Percentiles rank a stretch among this genome's conserved stretches.
These are phyloP conservation scores for Fimicolochytrium jonesii DNA, from an alignment of 192 early-diverging fungal genomes.

Conservation along the genomic window DNA sequence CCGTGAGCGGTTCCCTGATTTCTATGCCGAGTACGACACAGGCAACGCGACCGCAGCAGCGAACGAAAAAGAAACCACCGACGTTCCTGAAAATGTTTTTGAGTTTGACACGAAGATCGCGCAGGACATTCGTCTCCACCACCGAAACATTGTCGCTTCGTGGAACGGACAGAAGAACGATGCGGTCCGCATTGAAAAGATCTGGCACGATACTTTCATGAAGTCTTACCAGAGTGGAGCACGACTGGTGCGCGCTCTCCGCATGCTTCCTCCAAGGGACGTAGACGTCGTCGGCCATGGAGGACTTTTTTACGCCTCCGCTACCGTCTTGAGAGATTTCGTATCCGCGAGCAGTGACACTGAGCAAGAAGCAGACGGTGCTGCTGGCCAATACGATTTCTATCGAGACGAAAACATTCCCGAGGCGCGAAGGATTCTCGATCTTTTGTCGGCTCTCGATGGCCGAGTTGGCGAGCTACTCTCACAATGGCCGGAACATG, in stretches of 20 bases:
- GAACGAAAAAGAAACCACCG: slow-evolving; percentile 1
- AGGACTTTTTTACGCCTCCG: slow-evolving; percentile 6
- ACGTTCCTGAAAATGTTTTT: slow-evolving; percentile 10
- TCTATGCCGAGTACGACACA: slow-evolving; percentile 45
- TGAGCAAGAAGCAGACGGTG: slow-evolving; percentile 7
- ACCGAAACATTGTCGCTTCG: neutral
- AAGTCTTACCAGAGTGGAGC: slow-evolving; percentile 7
- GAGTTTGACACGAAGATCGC: neutral
- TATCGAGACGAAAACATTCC: slow-evolving; percentile 77
- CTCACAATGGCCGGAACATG: slow-evolving; percentile 87
- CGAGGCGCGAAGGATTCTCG: slow-evolving; percentile 63
- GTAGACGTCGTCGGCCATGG: neutral
- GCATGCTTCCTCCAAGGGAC: neutral
- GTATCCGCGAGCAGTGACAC: neutral
- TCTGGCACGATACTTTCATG: slow-evolving; percentile 12
- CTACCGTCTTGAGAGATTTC: neutral
- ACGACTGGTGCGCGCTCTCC: neutral
- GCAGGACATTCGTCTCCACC: slow-evolving; percentile 4
- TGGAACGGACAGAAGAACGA: neutral
- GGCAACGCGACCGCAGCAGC: neutral
- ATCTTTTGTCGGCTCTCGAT: slow-evolving; percentile 60
- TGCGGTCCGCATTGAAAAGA: neutral
- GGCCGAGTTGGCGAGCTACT: slow-evolving; percentile 58
- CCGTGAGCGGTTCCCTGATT: slow-evolving; percentile 78
- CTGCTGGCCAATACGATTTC: slow-evolving; percentile 60